Evolutionary conservation across 805 yeast species (phyloP).

Genomic region (Torulaspora quercuum): DNA sequence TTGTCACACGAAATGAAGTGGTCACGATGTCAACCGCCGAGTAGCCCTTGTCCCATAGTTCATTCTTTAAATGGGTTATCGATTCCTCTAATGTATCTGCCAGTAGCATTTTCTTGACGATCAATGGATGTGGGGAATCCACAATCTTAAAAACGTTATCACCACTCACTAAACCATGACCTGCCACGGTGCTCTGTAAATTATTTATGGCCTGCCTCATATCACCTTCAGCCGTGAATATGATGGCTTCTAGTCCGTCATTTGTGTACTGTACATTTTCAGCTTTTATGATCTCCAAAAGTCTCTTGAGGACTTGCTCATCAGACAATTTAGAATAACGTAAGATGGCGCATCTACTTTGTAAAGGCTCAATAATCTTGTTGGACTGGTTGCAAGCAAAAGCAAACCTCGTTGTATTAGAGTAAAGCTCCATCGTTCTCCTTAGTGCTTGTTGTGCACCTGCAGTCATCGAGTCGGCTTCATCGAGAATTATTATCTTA

Average conservation of each 20-base stretch:
- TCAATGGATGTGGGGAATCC: conserved; percentile 92
- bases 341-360: conserved; percentile 92
- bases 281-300: conserved; percentile 61
- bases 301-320: conserved; percentile 75
- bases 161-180: conserved; percentile 86
- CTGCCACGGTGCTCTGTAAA: conserved; percentile 89
- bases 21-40: conserved; percentile 90
- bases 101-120: conserved; percentile 67
- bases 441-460: conserved; percentile 95
- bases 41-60: conserved; percentile 86
- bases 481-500: conserved; percentile 89
- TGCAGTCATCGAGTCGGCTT: conserved; percentile 95
- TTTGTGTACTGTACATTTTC: conserved; percentile 78
- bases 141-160: conserved; percentile 93
- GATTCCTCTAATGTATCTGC: conserved; percentile 60
- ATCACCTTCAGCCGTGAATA: conserved; percentile 96
- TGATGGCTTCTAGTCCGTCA: conserved; percentile 88
- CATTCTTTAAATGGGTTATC: conserved; percentile 52
- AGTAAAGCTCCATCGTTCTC: conserved; percentile 91
- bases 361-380: conserved; percentile 94
- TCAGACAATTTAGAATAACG: conserved; percentile 79
- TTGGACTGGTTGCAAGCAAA: conserved; percentile 94
- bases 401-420: conserved; percentile 96
- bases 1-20: conserved; percentile 84
- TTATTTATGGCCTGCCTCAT: conserved; percentile 98